Conservation (phyloP, 345 rosid species). For the Euphorbia peplus region DNA sequence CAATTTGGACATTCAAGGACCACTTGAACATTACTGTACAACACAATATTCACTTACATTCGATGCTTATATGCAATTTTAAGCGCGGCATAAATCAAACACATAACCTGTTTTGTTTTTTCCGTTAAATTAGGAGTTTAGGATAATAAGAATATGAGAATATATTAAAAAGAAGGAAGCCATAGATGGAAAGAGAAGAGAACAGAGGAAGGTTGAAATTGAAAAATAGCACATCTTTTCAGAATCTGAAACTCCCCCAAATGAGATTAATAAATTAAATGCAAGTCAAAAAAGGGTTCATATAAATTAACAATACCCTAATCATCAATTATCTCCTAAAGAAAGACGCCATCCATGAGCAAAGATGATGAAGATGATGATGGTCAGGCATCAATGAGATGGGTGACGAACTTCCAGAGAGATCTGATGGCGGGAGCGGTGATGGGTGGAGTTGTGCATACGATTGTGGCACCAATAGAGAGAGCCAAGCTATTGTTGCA, state of each 20-base stretch:
- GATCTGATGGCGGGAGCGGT: conserved; percentile 92
- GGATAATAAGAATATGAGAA: neutral
- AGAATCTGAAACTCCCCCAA: neutral
- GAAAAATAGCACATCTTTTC: neutral
- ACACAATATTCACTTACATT: no score
- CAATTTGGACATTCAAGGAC: no score
- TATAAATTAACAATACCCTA: neutral
- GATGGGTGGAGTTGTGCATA: conserved; percentile 92
- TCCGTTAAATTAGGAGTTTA: no score
- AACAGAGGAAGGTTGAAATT: neutral
- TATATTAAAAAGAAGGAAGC: neutral
- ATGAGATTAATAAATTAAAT: neutral
- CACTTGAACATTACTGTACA: no score
- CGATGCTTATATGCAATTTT: no score
- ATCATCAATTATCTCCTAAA: neutral
- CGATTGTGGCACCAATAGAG: conserved; percentile 95
- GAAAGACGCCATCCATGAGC: conserved; percentile 19
- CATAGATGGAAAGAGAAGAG: neutral
- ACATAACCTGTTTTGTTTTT: no score
- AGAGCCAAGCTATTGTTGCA: conserved; percentile 85
- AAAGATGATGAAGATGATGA: conserved; percentile 41
- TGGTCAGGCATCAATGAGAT: conserved; percentile 21
- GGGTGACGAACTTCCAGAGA: conserved; percentile 60
- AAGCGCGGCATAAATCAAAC: no score
- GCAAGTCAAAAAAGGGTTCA: neutral